Evolutionary conservation across 768 basidiomycete genomes (phyloP), one percentile per base, ranked within the genome.

Genomic region (Panaeolus papilionaceus): DNA sequence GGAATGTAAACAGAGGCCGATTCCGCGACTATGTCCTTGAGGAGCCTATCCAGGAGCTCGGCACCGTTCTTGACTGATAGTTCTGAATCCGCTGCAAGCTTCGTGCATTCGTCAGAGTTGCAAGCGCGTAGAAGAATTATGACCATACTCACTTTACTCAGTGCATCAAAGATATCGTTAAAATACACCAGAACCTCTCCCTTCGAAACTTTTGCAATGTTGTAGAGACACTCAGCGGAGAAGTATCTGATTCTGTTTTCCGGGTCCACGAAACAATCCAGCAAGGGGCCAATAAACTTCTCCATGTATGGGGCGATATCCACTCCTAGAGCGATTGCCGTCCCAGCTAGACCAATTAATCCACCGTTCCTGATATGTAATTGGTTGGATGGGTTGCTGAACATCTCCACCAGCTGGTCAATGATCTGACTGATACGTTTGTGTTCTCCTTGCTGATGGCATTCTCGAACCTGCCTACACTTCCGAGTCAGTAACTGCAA

Each of bases 11-110:
- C 92, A 0, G 96, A 95, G 1, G 97, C 98, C 8, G 95, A 94
- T 79, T 99, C 98, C 12, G 96, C 92, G 4, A 99, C 97, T 61
- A 98, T 97, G 72, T 99, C 98, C 75, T 99, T 98, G 72, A 99
- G 86, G n/a, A 98, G 86, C 20, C 97, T 88, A 77, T 99, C 98
- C 66, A 99, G 86, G 37, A 99, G 86, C 77, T 99, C 98, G 1
- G 98, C 96, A 1, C 97, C 97, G 74, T 98, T 99, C 87, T 98
- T 97, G 68, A 99, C 97, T 2, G 98, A 97, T 42, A 94, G 74
- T 72, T 99, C 97, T 0, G 95, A 92, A 77, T 99, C 98, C 23
- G 97, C 94, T 9, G 95, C 93, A 68, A 99, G 93, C 97, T 99
- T 74, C 20, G 65, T 44, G 33, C 54, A 69, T 23, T 70, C 51